Evolutionary conservation across 2,329 filamentous ascomycete species (phyloP), one percentile per base, ranked within the genome.

Genomic region (Shiraia sp.): DNA sequence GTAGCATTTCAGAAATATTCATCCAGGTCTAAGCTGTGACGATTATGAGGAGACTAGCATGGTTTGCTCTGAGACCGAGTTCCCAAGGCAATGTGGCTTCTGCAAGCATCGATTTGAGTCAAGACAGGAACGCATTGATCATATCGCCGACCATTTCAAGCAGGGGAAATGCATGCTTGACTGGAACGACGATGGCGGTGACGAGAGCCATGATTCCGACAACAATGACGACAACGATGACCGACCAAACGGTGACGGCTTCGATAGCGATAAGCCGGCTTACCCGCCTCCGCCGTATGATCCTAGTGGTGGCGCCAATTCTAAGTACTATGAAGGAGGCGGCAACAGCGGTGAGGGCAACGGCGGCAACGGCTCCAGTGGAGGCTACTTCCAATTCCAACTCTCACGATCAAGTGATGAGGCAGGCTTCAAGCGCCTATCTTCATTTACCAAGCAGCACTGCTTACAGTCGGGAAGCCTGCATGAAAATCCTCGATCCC

Each of bases 1-100:
- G n/a, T 23, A 69, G 51, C 66, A 69, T 45, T 69, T 69, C 49
- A 54, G 63, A 16, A 69, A 69, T 29, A 63, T 68, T n/a, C 66
- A 69, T 36, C 63, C 65, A 15, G 55, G 55, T 3, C 37, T 66
- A 23, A 59, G 62, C 39, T 51, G 53, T 15, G 61, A 57, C 10
- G 57, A 65, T 27, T 63, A 61, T 37, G 63, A 69, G 37, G 59
- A 60, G 26, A 45, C 61, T 10, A 65, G 60, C 36, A 36, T 61
- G 6, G 63, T 69, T 12, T 51, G 58, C 37, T 61, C 63, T 2
- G 63, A 66, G 30, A 66, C 66, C 8, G 54, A 59, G 15, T 68
- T 69, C 39, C 66, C 66, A 15, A 49, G 61, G 10, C 57, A 58
- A 31, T 69, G 66, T 36, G 66, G 66, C 6, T 69, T 69, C 47